These are phyloP conservation scores for Tubosaeta brunneosetosa DNA, from an alignment of 768 basidiomycete genomes.

Conservation along the genomic window DNA sequence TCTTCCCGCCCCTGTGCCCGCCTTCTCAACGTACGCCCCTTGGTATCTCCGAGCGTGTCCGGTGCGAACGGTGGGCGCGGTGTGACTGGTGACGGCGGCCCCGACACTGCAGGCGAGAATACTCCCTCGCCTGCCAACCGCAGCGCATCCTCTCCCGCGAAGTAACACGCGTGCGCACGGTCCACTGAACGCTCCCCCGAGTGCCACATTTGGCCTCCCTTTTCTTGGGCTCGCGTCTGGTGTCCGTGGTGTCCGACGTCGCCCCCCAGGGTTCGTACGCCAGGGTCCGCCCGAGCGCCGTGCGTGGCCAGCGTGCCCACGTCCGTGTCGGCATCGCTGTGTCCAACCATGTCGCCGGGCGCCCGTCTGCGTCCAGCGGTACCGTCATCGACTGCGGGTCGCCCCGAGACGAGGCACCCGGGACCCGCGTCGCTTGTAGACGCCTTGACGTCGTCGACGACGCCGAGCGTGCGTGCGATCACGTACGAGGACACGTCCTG, in stretches of 20 bases:
- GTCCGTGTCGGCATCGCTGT: too few relatives aligned
- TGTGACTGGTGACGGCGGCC: conserved; percentile 60
- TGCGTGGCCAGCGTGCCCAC: neutral
- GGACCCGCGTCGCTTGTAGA: conserved; percentile 54
- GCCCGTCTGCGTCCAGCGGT: too few relatives aligned
- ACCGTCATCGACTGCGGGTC: neutral
- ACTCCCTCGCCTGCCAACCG: conserved; percentile 66
- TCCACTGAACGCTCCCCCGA: neutral
- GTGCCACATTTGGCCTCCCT: too few relatives aligned
- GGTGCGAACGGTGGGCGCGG: conserved; percentile 30
- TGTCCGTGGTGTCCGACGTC: neutral
- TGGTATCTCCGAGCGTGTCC: neutral
- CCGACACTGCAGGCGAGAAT: conserved; percentile 67
- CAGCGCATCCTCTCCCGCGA: conserved; percentile 43
- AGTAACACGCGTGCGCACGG: conserved; percentile 42
- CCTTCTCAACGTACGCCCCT: conserved; percentile 20
- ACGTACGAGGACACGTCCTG: conserved; percentile 80
- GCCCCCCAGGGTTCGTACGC: too few relatives aligned
- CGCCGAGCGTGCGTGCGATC: conserved; percentile 76
- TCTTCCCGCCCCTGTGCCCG: conserved; percentile 7
- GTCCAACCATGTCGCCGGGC: too few relatives aligned
- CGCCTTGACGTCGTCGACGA: conserved; percentile 70
- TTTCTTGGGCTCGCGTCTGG: too few relatives aligned
- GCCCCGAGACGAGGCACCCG: neutral
- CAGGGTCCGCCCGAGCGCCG: too few relatives aligned